Evolutionary conservation across 2,329 filamentous ascomycete species (phyloP), one percentile per base, ranked within the genome.

Genomic region (Fusarium illudens): DNA sequence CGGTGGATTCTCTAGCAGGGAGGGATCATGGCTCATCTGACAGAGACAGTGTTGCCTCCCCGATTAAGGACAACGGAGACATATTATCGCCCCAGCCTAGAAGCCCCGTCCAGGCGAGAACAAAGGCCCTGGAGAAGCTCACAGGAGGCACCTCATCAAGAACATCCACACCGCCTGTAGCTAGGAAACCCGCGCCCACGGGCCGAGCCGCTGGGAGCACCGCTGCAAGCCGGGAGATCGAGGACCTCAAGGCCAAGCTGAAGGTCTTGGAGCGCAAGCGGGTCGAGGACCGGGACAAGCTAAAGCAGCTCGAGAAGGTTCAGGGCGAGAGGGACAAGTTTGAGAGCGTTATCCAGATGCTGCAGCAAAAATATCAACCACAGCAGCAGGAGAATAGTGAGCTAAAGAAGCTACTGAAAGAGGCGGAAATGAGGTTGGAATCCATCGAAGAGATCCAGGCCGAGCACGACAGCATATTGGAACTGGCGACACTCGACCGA

Each of bases 161-260:
- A 56, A 49, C 72, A 37, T 70, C 78, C 2, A 69, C 77, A 4
- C 73, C 80, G n/a, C 74, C 79, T 20, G 71, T 77, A 4, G 62
- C 72, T 32, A 75, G 71, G 44, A 77, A 75, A 37, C 66, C 76
- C 34, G 68, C 76, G 3, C 68, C 76, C 32, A 65, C 77, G 12
- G 70, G 72, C 15, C 69, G 75, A 71, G 22, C 77, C 20, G 83
- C 83, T 12, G 81, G 80, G 4, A 82, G 79, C 59, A 84, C 86
- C 8, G 83, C 86, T 1, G 79, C 85, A 2, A 84, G 81, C 20
- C 85, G 90, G 65, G 92, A 96, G 74, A 88, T 95, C 19, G 94
- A 97, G 70, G 93, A 97, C 68, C 83, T 97, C 15, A 94, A 97
- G 76, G 90, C 93, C 0, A 97, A 97, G 76, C 82, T 98, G 3